Evolutionary conservation across 306 rosid genomes (phyloP).

Genomic region (Cicer bijugum): DNA sequence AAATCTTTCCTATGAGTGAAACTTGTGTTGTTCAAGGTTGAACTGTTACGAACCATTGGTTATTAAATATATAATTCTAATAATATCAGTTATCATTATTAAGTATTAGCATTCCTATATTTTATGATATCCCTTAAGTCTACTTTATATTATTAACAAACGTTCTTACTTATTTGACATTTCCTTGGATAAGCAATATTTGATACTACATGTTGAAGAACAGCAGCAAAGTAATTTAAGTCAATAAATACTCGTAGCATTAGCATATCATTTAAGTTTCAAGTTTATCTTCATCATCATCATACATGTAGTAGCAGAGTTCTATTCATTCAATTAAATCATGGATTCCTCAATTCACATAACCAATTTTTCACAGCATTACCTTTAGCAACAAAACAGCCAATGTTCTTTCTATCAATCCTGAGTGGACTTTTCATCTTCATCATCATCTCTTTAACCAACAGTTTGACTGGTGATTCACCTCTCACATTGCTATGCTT

Average conservation of each 20-base stretch:
- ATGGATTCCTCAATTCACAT: conserved; percentile 36
- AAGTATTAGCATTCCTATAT: too few species aligned
- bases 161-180: background rate
- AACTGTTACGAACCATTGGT: too few species aligned
- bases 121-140: too few species aligned
- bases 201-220: background rate
- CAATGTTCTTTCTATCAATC: conserved; percentile 68
- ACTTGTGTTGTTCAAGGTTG: too few species aligned
- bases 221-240: background rate
- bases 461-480: conserved; percentile 61
- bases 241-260: background rate
- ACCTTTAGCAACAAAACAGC: conserved; percentile 84
- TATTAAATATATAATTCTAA: too few species aligned
- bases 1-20: too few species aligned
- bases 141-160: background rate
- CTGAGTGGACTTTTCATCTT: conserved; percentile 65
- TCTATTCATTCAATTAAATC: background rate
- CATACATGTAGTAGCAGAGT: background rate
- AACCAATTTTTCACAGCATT: conserved; percentile 68
- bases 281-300: background rate
- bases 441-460: conserved; percentile 71
- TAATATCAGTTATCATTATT: too few species aligned
- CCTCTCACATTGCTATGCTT: conserved; percentile 83
- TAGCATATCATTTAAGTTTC: background rate
- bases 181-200: background rate